phyloP scores from a whole-genome alignment of 352 stramenopile species.

The Phytopythium sindhum region DNA sequence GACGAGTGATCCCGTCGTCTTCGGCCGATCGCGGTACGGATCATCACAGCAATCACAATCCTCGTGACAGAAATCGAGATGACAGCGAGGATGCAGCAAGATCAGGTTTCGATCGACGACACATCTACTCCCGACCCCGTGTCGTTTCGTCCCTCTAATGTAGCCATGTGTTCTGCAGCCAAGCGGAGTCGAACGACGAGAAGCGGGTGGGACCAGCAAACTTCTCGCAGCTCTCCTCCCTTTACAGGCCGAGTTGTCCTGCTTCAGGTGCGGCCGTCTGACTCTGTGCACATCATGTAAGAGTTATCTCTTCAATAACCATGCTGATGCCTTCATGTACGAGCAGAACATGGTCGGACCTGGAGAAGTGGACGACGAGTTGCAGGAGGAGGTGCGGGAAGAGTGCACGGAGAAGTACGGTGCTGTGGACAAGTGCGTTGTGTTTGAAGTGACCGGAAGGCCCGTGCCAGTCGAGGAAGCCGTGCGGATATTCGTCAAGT shows the following conservation, averaged over 20 bases:
- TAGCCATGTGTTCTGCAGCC: not conserved
- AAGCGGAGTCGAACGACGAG: slow-evolving; percentile 3
- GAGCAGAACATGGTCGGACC: slow-evolving; percentile 89
- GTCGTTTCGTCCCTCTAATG: not conserved
- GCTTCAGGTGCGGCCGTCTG: slow-evolving; percentile 18
- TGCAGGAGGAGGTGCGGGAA: slow-evolving; percentile 86
- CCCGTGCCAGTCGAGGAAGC: slow-evolving; percentile 54
- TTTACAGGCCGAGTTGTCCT: slow-evolving; percentile 27
- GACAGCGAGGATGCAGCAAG: slow-evolving; percentile 8
- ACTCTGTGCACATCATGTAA: not conserved
- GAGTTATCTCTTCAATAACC: too few relatives aligned
- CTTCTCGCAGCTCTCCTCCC: not conserved
- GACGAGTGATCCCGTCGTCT: slow-evolving; percentile 11
- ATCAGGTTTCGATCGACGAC: not conserved
- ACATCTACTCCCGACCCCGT: not conserved
- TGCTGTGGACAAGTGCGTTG: slow-evolving; percentile 66
- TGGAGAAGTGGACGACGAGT: slow-evolving; percentile 85
- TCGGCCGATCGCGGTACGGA: not conserved
- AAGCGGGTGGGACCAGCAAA: slow-evolving; percentile 25
- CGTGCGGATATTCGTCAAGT: slow-evolving; percentile 90
- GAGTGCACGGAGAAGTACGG: slow-evolving; percentile 86
- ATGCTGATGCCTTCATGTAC: not conserved
- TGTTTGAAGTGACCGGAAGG: slow-evolving; percentile 58
- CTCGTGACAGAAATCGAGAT: not conserved
- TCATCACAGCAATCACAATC: not conserved